Percentiles rank a stretch among this genome's conserved stretches.
Evolutionary conservation across 2,329 filamentous ascomycete genomes (phyloP).

Genomic region (Aaosphaeria arxii): DNA sequence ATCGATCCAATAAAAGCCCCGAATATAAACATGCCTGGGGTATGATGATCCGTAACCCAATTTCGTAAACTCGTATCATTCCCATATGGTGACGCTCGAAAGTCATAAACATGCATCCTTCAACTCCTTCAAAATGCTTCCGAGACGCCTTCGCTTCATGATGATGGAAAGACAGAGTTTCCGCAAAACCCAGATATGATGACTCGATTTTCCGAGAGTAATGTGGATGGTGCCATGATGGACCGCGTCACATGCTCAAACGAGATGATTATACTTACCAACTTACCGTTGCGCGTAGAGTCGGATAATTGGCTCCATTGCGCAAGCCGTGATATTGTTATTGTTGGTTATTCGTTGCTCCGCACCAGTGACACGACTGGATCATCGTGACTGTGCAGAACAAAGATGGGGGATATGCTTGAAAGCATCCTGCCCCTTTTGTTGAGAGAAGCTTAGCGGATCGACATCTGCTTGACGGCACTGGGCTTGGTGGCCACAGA

Average conservation of each 20-base stretch:
- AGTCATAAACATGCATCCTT: constrained; percentile 15
- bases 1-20: neutral
- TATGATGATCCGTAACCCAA: constrained; percentile 1
- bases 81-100: constrained; percentile 22
- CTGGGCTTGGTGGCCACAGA: constrained; percentile 72
- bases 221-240: constrained; percentile 26
- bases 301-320: constrained; percentile 35
- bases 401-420: constrained; percentile 2
- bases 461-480: constrained; percentile 91
- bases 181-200: constrained; percentile 5
- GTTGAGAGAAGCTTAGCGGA: constrained; percentile 25
- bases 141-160: constrained; percentile 27
- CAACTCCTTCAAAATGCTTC: constrained; percentile 23
- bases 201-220: constrained; percentile 25
- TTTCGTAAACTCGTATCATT: constrained; percentile 17
- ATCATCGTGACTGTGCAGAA: constrained; percentile 6
- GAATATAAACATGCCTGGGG: too few species aligned
- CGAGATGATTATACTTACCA: constrained; percentile 41
- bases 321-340: constrained; percentile 24
- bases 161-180: constrained; percentile 5
- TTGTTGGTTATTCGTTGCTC: constrained; percentile 12
- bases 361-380: constrained; percentile 6
- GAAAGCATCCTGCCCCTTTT: constrained; percentile 15
- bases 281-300: constrained; percentile 42
- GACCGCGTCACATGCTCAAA: constrained; percentile 40